Base-by-base conservation (phyloP, 106 monocot species). In the Dactylorhiza incarnata region DNA sequence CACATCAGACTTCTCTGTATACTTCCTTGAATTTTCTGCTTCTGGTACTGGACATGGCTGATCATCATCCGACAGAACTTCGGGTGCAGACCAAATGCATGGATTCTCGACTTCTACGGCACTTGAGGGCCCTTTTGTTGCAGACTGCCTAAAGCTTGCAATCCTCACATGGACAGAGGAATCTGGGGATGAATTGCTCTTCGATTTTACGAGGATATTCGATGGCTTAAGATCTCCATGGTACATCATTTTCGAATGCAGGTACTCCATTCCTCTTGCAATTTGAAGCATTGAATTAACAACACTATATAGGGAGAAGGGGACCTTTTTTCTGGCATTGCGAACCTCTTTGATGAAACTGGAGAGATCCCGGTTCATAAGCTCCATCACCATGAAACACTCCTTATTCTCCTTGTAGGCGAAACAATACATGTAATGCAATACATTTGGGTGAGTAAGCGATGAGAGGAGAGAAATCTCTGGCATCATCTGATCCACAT, bases 221-320 rank as follows among this genome's bases (percentile, higher is more conserved):
- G 84, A 75, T 10, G 90, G 90, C 66, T 90, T 90, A 43, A 94
- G 53, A 50, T 90, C 87, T 4, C n/a, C n/a, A n/a, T n/a, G n/a
- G n/a, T n/a, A n/a, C n/a, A n/a, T n/a, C n/a, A n/a, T n/a, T n/a
- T n/a, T n/a, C n/a, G n/a, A n/a, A n/a, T n/a, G n/a, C n/a, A n/a
- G n/a, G n/a, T n/a, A n/a, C n/a, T n/a, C n/a, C n/a, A n/a, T n/a
- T n/a, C n/a, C n/a, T n/a, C n/a, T n/a, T n/a, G n/a, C n/a, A n/a
- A n/a, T n/a, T n/a, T n/a, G n/a, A n/a, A n/a, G n/a, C n/a, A n/a
- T n/a, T n/a, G n/a, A n/a, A n/a, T n/a, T n/a, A n/a, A n/a, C n/a
- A n/a, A n/a, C n/a, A n/a, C n/a, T n/a, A n/a, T n/a, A n/a, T n/a
- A n/a, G n/a, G n/a, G n/a, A n/a, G n/a, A n/a, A n/a, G n/a, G n/a